Conservation (phyloP, 176 grass and related monocot genomes). For the sorghum (Sorghum bicolor) region Sorghum_bicolor_NCBIv3 NC_012873.2:18894001-18894500, state of each 20-base stretch:
- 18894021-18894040: conserved; percentile 42
- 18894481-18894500: not conserved
- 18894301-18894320: not conserved
- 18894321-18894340: not conserved
- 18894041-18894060: conserved; percentile 25
- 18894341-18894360: not conserved
- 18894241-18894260: not conserved
- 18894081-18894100: conserved; percentile 67
- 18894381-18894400: not conserved
- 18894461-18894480: not conserved
- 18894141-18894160: conserved; percentile 44
- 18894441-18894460: not conserved
- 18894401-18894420: not conserved
- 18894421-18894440: not conserved
- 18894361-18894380: not conserved
- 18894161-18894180: conserved; percentile 1
- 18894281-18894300: not conserved
- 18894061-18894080: conserved; percentile 49
- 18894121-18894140: conserved; percentile 71
- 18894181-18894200: not conserved
- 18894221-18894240: not conserved
- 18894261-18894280: not conserved
- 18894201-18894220: not conserved
- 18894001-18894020: conserved; percentile 39
- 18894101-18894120: conserved; percentile 53